Evolutionary conservation across 768 basidiomycete species (phyloP).

Genomic region (Ephemerocybe angulata): DNA sequence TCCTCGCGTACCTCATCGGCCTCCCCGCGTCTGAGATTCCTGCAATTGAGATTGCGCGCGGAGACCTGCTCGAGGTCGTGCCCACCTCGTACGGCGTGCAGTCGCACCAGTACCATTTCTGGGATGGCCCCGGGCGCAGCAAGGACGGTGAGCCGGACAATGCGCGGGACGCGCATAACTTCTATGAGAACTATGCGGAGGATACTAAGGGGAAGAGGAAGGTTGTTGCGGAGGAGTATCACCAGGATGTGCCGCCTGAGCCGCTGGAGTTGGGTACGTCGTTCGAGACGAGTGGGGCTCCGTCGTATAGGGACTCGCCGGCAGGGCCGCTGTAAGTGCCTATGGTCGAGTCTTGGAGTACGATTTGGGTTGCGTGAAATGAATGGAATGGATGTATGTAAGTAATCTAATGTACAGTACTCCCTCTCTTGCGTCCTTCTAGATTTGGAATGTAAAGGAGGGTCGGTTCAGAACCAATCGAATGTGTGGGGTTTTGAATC

Average conservation of each 20-base stretch:
- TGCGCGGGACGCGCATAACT: constrained; percentile 65
- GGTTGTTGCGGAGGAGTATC: constrained; percentile 12
- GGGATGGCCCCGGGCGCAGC: constrained; percentile 78
- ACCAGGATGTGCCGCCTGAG: not conserved
- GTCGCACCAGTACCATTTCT: constrained; percentile 87
- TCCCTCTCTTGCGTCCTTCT: too few relatives aligned
- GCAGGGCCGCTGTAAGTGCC: too few relatives aligned
- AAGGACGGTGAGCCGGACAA: constrained; percentile 26
- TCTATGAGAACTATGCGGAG: constrained; percentile 87
- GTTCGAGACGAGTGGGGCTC: too few relatives aligned
- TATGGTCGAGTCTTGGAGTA: too few relatives aligned
- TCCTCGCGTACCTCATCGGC: constrained; percentile 90
- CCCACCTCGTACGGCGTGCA: constrained; percentile 89
- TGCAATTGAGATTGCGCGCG: constrained; percentile 93
- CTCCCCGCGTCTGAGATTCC: constrained; percentile 95
- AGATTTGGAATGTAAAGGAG: too few relatives aligned
- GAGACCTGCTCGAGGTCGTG: constrained; percentile 91
- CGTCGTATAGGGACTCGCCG: too few relatives aligned
- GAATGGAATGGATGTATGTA: too few relatives aligned
- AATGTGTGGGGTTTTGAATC: too few relatives aligned
- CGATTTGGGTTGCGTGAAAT: too few relatives aligned
- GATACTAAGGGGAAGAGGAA: constrained; percentile 63
- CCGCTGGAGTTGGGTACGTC: too few relatives aligned
- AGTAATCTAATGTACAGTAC: too few relatives aligned
- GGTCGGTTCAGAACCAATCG: too few relatives aligned